Evolutionary conservation across 2,329 filamentous ascomycete genomes (phyloP), one percentile per base, ranked within the genome.

Genomic region (Chrysoporthe austroafricana): DNA sequence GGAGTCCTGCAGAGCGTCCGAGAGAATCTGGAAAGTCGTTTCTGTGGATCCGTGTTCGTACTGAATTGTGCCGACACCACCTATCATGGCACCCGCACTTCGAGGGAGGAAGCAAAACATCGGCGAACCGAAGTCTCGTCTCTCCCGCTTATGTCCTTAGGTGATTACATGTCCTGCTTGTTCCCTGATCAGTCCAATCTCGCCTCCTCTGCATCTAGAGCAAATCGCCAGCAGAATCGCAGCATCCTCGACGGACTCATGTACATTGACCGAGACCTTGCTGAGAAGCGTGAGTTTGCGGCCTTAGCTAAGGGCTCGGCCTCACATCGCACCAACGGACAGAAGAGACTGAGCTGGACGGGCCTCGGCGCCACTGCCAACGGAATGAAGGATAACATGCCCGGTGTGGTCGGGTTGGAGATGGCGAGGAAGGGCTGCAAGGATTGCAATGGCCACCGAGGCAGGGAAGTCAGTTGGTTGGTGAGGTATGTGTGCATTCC

Each of bases 281-380:
- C 77, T 48, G 80, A 82, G 73, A 78, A 77, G 73, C 78, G 80
- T 58, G 80, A 81, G 74, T 76, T 81, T 50, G 76, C 78, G 0
- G 79, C 79, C 66, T 76, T 81, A 71, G 73, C 75, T 4, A 76
- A 75, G 66, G 76, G 77, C 67, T 72, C 77, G 4, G 69, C 70
- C 26, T 67, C 69, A n/a, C 64, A 64, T 16, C 63, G 54, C 46
- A 42, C 43, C 2, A 70, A 69, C 39, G 74, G 73, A 62, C 72
- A 72, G 44, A 78, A 77, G 70, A 74, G 79, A 9, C 74, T 78
- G 16, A 81, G 79, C 73, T 81, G 80, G 80, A 81, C 79, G 0
- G 79, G 76, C 0, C 75, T 81, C 6, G 79, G 78, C 0, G 75
- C 77, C 36, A 76, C 77, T 3, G 76, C 74, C 1, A 70, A 71